These are phyloP conservation scores for Porodaedalea pini DNA, from an alignment of 1,284 basidiomycete genomes.

Conservation along the genomic window DNA sequence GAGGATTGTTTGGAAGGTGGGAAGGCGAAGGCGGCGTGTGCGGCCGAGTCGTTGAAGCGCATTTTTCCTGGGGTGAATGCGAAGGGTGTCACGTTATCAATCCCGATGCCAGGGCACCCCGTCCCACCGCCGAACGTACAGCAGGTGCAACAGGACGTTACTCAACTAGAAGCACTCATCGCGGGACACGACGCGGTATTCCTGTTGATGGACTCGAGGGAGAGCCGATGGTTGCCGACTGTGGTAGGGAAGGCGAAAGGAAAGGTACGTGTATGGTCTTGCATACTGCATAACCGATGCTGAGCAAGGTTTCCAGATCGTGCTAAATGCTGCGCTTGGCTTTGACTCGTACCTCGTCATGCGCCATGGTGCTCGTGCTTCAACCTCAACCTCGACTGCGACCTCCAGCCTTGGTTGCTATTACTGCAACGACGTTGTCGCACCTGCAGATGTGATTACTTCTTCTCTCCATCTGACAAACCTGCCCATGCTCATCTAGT, in stretches of 20 bases:
- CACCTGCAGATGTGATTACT: conserved; percentile 81
- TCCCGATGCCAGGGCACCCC: conserved; percentile 98
- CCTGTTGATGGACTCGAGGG: conserved; percentile 96
- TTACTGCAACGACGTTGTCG: conserved; percentile 98
- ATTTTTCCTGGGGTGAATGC: conserved; percentile 94
- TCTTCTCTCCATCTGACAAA: background rate
- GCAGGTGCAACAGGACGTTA: conserved; percentile 65
- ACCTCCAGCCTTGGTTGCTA: conserved; percentile 78
- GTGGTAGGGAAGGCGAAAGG: conserved; percentile 79
- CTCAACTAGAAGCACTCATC: conserved; percentile 72
- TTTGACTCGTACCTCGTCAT: conserved; percentile 97
- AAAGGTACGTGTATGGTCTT: conserved; percentile 53
- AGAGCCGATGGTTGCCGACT: conserved; percentile 94
- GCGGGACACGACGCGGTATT: conserved; percentile 87
- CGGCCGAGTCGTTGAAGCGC: conserved; percentile 81
- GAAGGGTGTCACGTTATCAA: conserved; percentile 68
- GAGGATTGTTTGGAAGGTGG: conserved; percentile 92
- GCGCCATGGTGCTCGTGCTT: conserved; percentile 79
- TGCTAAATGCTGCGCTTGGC: conserved; percentile 93
- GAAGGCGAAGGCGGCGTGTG: conserved; percentile 89
- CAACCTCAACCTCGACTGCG: conserved; percentile 23
- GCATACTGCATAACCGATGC: background rate
- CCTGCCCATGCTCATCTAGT: background rate
- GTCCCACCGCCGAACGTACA: conserved; percentile 58
- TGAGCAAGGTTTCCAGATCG: conserved; percentile 50